Evolutionary conservation across 2,329 filamentous ascomycete species (phyloP), one percentile per base, ranked within the genome.

Genomic region (Aureobasidium sp.): DNA sequence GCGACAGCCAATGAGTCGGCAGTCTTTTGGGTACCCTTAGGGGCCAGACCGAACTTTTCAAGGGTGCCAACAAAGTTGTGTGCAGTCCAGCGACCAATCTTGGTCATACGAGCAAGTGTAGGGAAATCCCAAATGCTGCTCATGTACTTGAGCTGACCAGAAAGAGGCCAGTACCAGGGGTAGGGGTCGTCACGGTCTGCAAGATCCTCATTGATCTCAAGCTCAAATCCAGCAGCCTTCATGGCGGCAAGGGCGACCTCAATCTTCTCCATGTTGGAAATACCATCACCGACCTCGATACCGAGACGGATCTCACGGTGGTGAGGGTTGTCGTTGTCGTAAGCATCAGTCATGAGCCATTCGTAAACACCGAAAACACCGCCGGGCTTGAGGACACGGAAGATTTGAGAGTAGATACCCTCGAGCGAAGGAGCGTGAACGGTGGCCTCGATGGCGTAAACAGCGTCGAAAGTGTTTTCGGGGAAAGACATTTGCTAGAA

Each of bases 301-400:
- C 89, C 92, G 20, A 97, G 86, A 66, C 94, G 90, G 72, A 97
- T 94, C 74, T 90, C 85, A 68, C 91, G 89, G 80, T 97, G 94
- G 70, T 86, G 82, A 0, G 90, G 76, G 81, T 97, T 91, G 64
- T 88, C 82, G 74, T 96, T 93, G 79, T 97, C 89, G 77, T 97
- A 99, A 27, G 87, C 80, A 66, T 97, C 92, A 7, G 92, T 97
- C 94, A 99, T 97, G 72, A 97, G 82, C 94, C 94, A 97, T 78
- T 99, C 94, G 78, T 97, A 99, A 58, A 97, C 93, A 73, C 93
- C 94, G 70, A 97, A 99, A 57, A 91, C 82, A 75, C 94, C 93
- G 64, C 94, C 94, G 23, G 94, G 94, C 83, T 97, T 99, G 66
- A 99, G 82, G 26, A 97, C 92, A 52, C 90, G 89, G 84, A 88